A percentile compares a stretch with the other conserved stretches of the same genome.
Evolutionary conservation across 139 green algal species (phyloP).

Genomic region (Chlamydomonas applanata): DNA sequence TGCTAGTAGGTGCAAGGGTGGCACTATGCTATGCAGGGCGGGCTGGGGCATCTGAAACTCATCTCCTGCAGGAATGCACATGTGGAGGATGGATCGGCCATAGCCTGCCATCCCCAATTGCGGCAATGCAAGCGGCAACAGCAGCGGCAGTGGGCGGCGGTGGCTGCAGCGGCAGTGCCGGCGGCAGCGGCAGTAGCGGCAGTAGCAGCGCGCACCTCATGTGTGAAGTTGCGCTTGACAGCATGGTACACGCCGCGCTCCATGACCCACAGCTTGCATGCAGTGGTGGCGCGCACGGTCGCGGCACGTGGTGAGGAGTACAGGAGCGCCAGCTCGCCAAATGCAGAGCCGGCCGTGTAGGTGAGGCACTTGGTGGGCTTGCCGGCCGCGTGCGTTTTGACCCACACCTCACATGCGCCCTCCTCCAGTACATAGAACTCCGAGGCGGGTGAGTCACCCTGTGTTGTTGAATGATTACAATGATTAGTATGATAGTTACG

Average conservation of each 20-base stretch:
- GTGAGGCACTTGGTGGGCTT: constrained; percentile 30
- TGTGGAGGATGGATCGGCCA: too few relatives aligned
- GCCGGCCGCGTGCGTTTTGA: constrained; percentile 3
- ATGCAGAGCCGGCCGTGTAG: constrained; percentile 54
- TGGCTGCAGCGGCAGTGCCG: too few relatives aligned
- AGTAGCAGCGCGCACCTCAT: constrained; percentile 24
- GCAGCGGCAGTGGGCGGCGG: too few relatives aligned
- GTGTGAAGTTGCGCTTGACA: constrained; percentile 72
- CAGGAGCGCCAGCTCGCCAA: constrained; percentile 94
- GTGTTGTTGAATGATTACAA: not conserved
- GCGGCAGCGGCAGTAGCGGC: too few relatives aligned
- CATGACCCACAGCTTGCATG: constrained; percentile 81
- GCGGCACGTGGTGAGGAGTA: constrained; percentile 84
- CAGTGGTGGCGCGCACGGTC: constrained; percentile 70
- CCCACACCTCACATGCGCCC: constrained; percentile 46
- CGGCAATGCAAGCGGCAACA: too few relatives aligned
- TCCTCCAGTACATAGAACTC: constrained; percentile 60
- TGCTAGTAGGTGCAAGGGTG: too few relatives aligned
- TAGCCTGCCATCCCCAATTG: too few relatives aligned
- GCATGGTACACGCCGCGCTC: constrained; percentile 76
- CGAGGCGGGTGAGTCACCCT: constrained; percentile 40
- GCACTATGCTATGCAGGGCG: too few relatives aligned
- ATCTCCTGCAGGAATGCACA: too few relatives aligned
- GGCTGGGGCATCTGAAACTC: too few relatives aligned
- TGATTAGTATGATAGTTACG: not conserved